Evolutionary conservation across 306 rosid species (phyloP), one percentile per base, ranked within the genome.

Genomic region (Potentilla sterilis): DNA sequence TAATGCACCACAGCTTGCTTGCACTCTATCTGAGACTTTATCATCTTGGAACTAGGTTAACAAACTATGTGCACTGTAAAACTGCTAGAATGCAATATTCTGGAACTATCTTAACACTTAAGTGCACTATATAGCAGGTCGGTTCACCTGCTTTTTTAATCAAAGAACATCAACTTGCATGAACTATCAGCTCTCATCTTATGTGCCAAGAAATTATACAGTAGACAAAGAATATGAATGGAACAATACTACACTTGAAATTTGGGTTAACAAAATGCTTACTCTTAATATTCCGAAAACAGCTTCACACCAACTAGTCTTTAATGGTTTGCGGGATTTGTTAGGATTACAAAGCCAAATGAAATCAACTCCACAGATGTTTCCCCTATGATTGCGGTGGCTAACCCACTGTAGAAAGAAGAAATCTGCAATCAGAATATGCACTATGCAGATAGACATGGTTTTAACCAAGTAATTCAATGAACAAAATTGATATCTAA

Each of bases 321-420:
- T 88, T 55, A 92, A 71, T 47, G 96, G 90, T 59, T 90, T 92
- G 15, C 93, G 87, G 16, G 89, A 71, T 81, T 87, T 88, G 75
- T 88, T 92, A 71, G 99, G 97, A 81, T 95, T 95, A 72, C 89
- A 85, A 83, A 95, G 98, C 99, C 99, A 95, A 80, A 95, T 88
- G 86, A 95, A 92, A 80, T 95, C 99, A 78, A 95, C 99, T 11
- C 98, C 97, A 58, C 99, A 95, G 59, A 90, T 92, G 82, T 95
- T 92, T 80, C 99, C 99, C 38, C 97, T 88, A 77, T 95, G 99
- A 81, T 95, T 95, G 28, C 96, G 93, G 75, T 95, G 99, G 79
- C 99, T 95, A 83, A 95, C 89, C 99, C 99, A 95, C 99, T 95
- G 90, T 82, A n/a, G 41, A 40, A 72, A 63, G 67, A 11, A 35